Evolutionary conservation across 1,284 basidiomycete species (phyloP), one percentile per base, ranked within the genome.

Genomic region (Rhizoctonia solani): DNA sequence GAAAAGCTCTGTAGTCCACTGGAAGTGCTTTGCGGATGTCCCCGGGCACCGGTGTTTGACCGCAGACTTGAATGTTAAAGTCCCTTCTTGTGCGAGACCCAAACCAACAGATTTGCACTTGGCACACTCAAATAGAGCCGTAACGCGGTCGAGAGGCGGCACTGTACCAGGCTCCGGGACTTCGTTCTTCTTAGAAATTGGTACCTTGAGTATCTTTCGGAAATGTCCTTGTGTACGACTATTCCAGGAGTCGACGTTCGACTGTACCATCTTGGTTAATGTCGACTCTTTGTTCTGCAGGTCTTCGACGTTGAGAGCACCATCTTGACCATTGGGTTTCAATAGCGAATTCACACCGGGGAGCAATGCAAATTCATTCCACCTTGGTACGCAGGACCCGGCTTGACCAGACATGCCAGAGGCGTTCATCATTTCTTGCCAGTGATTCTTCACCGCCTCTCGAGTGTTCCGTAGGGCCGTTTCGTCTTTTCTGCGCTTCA

Each of bases 341-440:
- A 65, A 50, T n/a, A 65, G 41, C 14, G 61, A 37, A 14, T 53
- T 41, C 37, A 65, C 61, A n/a, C 53, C 61, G 6, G 61, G 61
- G 32, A 65, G 50, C 19, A 39, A 3, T 21, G 42, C 37, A 23
- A 65, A 65, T 29, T 65, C 61, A 39, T 65, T 65, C 25, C 50
- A 19, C 27, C 61, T 53, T 8, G 61, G 61, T 23, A 65, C n/a
- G 4, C 53, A 21, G 16, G 39, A 29, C 16, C 23, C 50, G 19
- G 27, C 8, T 8, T 16, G 30, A 21, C 39, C 29, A 25, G 61
- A 16, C 9, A 27, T 25, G n/a, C 61, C 39, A 41, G 61, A 42
- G 4, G 2, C 27, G 30, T 65, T 65, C 41, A 53, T 65, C 16
- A 65, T 34, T 23, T 44, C 37, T 19, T 54, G 13, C 61, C 61